phyloP scores from a whole-genome alignment of 305 asterid genomes.

The Fraxinus platypoda region DNA sequence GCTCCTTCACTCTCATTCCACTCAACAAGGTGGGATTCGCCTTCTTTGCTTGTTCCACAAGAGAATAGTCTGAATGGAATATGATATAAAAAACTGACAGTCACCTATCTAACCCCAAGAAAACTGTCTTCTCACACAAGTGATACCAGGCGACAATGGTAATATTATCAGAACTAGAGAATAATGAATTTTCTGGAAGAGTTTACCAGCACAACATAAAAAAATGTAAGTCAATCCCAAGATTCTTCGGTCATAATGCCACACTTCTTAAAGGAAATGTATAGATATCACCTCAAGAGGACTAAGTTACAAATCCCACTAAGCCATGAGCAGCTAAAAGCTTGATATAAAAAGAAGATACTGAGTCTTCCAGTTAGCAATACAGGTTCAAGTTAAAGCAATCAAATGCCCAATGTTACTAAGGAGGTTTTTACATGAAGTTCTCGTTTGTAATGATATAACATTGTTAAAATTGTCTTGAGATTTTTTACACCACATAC shows the following conservation, averaged over 20 bases:
- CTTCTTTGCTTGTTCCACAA: slow-evolving; percentile 94
- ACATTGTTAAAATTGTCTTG: background rate
- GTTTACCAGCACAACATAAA: background rate
- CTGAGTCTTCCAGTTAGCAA: background rate
- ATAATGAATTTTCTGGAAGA: background rate
- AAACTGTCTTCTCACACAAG: background rate
- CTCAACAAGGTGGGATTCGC: slow-evolving; percentile 93
- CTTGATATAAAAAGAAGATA: background rate
- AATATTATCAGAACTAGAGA: background rate
- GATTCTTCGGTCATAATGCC: background rate
- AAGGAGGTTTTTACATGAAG: background rate
- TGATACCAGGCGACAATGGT: background rate
- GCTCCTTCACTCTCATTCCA: slow-evolving; percentile 99
- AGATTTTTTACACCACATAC: background rate
- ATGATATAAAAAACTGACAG: slow-evolving; percentile 16
- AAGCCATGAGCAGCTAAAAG: background rate
- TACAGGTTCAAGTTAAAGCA: background rate
- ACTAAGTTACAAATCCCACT: background rate
- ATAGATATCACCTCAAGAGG: background rate
- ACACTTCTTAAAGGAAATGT: background rate
- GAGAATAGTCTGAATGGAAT: slow-evolving; percentile 75
- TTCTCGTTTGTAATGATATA: background rate
- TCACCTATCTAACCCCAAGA: background rate
- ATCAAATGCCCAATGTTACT: background rate
- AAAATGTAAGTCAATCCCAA: background rate